These are phyloP conservation scores for Albifimbria verrucaria DNA, from an alignment of 2,329 filamentous ascomycete genomes.

Conservation along the genomic window DNA sequence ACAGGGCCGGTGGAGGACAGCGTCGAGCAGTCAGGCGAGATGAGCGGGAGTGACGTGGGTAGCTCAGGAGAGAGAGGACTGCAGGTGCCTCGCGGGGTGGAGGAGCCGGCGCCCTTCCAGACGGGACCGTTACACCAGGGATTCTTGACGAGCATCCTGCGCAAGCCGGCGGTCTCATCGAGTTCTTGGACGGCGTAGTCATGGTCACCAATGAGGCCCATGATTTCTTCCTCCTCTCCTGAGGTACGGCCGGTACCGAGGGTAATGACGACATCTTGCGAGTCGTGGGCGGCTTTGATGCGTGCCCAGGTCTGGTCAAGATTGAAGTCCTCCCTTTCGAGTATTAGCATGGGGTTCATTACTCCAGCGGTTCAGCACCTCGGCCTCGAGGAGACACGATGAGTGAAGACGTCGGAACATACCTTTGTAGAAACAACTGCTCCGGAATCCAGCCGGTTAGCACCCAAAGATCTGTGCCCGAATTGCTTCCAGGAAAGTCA, in stretches of 20 bases:
- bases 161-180: conserved; percentile 56
- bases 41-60: neutral
- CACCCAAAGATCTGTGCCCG: conserved; percentile 89
- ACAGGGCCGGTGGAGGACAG: conserved; percentile 64
- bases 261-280: conserved; percentile 81
- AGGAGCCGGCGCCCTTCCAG: conserved; percentile 55
- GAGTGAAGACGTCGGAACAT: conserved; percentile 12
- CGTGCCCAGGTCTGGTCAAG: conserved; percentile 74
- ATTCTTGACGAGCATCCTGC: conserved; percentile 84
- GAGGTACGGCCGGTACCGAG: conserved; percentile 85
- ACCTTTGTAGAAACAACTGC: conserved; percentile 84
- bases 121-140: conserved; percentile 85
- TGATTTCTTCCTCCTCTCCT: conserved; percentile 68
- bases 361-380: neutral
- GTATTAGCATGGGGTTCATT: neutral
- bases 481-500: conserved; percentile 97
- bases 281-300: conserved; percentile 69
- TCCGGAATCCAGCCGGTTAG: conserved; percentile 96
- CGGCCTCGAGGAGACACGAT: too few relatives aligned
- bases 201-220: conserved; percentile 85
- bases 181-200: conserved; percentile 91
- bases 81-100: conserved; percentile 10
- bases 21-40: conserved; percentile 1
- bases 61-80: neutral
- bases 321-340: conserved; percentile 68